Conservation (phyloP, 2,329 filamentous ascomycete species). For the Penicillium sp. region DNA sequence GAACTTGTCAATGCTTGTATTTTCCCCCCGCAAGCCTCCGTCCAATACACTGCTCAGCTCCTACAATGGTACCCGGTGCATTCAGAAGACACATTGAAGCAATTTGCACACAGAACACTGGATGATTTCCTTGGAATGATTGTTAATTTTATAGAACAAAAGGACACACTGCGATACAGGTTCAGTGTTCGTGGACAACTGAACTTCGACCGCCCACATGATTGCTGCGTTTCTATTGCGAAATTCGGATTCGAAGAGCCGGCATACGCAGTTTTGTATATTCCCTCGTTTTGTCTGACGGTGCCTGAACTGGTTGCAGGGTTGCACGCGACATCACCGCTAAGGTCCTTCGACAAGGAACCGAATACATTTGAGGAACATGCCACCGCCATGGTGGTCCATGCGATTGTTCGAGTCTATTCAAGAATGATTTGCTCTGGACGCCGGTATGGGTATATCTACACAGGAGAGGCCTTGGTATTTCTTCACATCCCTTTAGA, state of each 20-base stretch:
- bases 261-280: slow-evolving; percentile 28
- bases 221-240: neutral
- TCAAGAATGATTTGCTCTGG: slow-evolving; percentile 30
- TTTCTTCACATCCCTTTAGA: slow-evolving; percentile 28
- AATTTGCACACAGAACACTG: neutral
- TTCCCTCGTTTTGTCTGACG: slow-evolving; percentile 28
- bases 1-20: neutral
- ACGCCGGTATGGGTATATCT: slow-evolving; percentile 28
- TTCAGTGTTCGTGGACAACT: neutral
- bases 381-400: slow-evolving; percentile 25
- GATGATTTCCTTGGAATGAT: neutral
- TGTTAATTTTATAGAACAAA: neutral
- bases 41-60: neutral
- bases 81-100: neutral
- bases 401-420: slow-evolving; percentile 30
- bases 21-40: neutral
- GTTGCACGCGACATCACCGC: slow-evolving; percentile 25
- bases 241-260: slow-evolving; percentile 6
- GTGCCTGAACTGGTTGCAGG: slow-evolving; percentile 25
- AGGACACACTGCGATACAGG: neutral
- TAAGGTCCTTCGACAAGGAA: slow-evolving; percentile 27
- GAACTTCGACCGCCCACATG: neutral
- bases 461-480: slow-evolving; percentile 32
- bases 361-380: slow-evolving; percentile 26
- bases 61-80: neutral